These are phyloP conservation scores for Anacardium occidentale DNA, from an alignment of 345 rosid species.

Conservation along the genomic window DNA sequence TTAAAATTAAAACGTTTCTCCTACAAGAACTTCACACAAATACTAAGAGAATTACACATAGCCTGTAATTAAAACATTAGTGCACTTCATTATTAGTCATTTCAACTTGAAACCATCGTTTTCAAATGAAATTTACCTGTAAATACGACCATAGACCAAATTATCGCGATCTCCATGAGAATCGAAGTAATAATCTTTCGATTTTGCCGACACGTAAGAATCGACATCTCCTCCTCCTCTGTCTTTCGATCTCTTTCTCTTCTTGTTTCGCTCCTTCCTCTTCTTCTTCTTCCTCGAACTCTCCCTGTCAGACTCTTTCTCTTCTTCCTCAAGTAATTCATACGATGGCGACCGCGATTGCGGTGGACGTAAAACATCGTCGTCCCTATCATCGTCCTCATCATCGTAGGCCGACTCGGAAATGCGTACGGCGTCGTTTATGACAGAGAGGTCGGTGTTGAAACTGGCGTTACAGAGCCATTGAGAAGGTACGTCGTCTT, in stretches of 20 bases:
- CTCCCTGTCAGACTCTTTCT: constrained; percentile 30
- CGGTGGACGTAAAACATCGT: background rate
- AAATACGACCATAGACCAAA: constrained; percentile 76
- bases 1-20: too few relatives aligned
- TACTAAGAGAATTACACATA: background rate
- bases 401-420: constrained; percentile 20
- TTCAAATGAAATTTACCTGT: constrained; percentile 46
- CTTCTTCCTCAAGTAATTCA: constrained; percentile 19
- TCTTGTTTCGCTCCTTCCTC: constrained; percentile 35
- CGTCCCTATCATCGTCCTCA: constrained; percentile 28
- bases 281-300: constrained; percentile 40
- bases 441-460: constrained; percentile 55
- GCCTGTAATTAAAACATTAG: too few relatives aligned
- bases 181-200: constrained; percentile 84
- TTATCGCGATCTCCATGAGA: constrained; percentile 84
- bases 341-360: constrained; percentile 17
- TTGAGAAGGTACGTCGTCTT: constrained; percentile 24
- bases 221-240: constrained; percentile 21
- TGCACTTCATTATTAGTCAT: too few relatives aligned
- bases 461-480: constrained; percentile 95
- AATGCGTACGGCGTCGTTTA: constrained; percentile 48
- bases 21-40: background rate
- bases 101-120: background rate
- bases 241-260: constrained; percentile 32
- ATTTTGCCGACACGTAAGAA: constrained; percentile 35